Conservation (phyloP, 2,329 filamentous ascomycete species). For the Myrmaecium sp. region DNA sequence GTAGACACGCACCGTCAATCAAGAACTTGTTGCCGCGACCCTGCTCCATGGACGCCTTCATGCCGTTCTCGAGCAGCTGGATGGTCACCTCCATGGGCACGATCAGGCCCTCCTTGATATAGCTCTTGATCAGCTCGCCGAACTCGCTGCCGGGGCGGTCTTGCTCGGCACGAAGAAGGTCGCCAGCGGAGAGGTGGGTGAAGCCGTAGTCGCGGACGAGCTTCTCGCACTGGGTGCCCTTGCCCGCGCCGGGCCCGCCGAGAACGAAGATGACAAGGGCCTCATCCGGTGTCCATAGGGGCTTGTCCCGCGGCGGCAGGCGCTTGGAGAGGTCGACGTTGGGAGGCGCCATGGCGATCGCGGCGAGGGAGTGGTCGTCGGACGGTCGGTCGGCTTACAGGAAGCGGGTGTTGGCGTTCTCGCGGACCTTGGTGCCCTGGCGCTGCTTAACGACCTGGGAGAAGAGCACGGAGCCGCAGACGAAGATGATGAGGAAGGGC, state of each 20-base stretch:
- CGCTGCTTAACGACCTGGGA: conserved; percentile 29
- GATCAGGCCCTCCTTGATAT: conserved; percentile 88
- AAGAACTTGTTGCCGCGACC: conserved; percentile 53
- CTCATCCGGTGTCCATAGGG: conserved; percentile 57
- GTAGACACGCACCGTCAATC: conserved; percentile 35
- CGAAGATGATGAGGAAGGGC: conserved; percentile 31
- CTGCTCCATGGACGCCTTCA: conserved; percentile 50
- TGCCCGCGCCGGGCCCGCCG: conserved; percentile 86
- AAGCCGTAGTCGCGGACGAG: conserved; percentile 81
- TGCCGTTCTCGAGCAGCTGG: conserved; percentile 82
- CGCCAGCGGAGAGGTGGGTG: conserved; percentile 82
- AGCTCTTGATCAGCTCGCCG: conserved; percentile 78
- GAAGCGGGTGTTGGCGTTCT: neutral
- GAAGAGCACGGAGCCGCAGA: conserved; percentile 27
- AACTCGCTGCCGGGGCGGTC: conserved; percentile 73
- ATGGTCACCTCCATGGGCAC: conserved; percentile 99
- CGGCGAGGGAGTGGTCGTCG: neutral
- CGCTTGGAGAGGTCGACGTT: conserved; percentile 18
- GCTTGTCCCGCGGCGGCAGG: conserved; percentile 32
- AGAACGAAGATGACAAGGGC: conserved; percentile 95
- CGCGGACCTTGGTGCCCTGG: conserved; percentile 14
- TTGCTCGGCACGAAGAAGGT: conserved; percentile 87
- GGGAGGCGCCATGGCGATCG: conserved; percentile 19
- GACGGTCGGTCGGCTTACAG: no score
- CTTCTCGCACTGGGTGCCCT: conserved; percentile 86